Base-by-base conservation (phyloP, 1,284 basidiomycete genomes). In the Puccinia hordei region DNA sequence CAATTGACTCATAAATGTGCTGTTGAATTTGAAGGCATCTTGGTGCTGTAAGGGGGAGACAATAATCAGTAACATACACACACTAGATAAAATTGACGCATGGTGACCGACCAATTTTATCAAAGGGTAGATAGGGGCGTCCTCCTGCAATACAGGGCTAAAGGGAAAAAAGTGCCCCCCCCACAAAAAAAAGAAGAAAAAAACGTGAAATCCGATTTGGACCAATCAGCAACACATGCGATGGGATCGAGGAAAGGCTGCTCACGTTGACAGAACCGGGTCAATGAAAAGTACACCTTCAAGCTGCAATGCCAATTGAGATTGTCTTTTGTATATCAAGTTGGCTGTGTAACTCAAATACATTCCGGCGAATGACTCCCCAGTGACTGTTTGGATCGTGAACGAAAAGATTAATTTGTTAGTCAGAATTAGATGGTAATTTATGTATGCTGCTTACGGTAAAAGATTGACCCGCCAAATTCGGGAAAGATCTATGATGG, bases 1-100 rank as follows among this genome's bases (percentile, higher is more conserved):
- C 55, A 93, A 87, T 61, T 90, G 83, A 0, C 87, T 85, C 86
- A 91, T 88, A 86, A 90, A 91, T 0, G 90, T 87, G 85, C 90
- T 87, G 75, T 66, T 81, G 24, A 83, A 71, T 49, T 82, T 82
- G 78, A 83, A 83, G 10, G 19, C 12, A 33, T 72, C 46, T 72
- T 72, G n/a, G 46, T 72, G 44, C 69, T 72, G 15, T 5, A 53
- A n/a, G 22, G 24, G 68, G 5, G 38, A 41, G 46, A 68, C 22
- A n/a, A 46, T 49, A n/a, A 44, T 69, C 38, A 49, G 44, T 17
- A 17, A 53, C 13, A 41, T 30, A 3, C 30, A 38, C 3, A 53
- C 15, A 27, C n/a, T 44, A 30, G 12, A n/a, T 13, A 10, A 27
- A 69, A 27, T 6, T 30, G 51, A 22, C 35, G 44, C 68, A 49